Evolutionary conservation across 495 filamentous ascomycete genomes (phyloP).

Genomic region (Daldinia childiae): DNA sequence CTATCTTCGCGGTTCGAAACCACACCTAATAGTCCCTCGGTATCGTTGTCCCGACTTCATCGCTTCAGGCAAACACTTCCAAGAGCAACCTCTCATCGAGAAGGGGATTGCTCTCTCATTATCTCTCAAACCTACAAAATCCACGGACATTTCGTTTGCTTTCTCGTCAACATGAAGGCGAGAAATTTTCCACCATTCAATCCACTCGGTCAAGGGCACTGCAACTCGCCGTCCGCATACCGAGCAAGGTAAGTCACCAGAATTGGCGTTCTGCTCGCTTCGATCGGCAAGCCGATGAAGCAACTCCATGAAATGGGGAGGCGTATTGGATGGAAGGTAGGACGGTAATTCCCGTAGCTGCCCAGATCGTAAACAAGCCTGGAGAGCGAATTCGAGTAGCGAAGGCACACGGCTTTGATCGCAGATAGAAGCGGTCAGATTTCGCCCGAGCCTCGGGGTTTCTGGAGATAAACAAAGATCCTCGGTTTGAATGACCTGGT

Average conservation of each 20-base stretch:
- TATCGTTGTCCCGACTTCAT: slow-evolving; percentile 25
- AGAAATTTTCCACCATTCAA: slow-evolving; percentile 72
- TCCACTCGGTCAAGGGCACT: slow-evolving; percentile 71
- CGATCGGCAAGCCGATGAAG: slow-evolving; percentile 56
- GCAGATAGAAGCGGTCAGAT: background rate
- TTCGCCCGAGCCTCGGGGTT: slow-evolving; percentile 12
- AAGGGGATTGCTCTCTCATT: slow-evolving; percentile 65
- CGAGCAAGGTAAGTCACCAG: slow-evolving; percentile 66
- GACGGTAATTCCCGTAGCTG: slow-evolving; percentile 50
- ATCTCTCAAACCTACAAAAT: slow-evolving; percentile 33
- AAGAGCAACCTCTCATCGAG: slow-evolving; percentile 70
- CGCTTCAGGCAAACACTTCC: slow-evolving; percentile 63
- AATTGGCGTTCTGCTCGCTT: slow-evolving; percentile 48
- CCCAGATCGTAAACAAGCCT: slow-evolving; percentile 45
- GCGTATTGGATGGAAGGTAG: slow-evolving; percentile 58
- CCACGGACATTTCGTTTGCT: background rate
- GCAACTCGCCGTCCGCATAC: slow-evolving; percentile 67
- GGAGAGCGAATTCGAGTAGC: slow-evolving; percentile 67
- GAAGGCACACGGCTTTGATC: slow-evolving; percentile 55
- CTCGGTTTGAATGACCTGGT: slow-evolving; percentile 28
- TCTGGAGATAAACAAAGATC: slow-evolving; percentile 28
- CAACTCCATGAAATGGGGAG: slow-evolving; percentile 52
- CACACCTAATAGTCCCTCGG: slow-evolving; percentile 22
- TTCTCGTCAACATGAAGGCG: background rate
- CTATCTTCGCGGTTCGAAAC: background rate